Conservation (phyloP, 2,329 filamentous ascomycete genomes). For the Aureobasidium mangrovei region DNA sequence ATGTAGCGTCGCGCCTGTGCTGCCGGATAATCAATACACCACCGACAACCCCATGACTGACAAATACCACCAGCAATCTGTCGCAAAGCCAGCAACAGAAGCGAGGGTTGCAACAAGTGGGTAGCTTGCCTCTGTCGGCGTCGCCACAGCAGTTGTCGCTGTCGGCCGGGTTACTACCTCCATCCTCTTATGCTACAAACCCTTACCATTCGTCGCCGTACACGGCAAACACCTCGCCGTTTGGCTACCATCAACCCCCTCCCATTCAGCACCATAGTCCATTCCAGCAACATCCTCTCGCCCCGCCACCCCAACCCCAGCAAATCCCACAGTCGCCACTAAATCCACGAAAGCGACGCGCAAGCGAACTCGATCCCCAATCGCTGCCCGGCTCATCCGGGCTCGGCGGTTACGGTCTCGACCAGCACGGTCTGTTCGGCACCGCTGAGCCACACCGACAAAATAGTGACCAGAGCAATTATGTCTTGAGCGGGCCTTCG, state of each 20-base stretch:
- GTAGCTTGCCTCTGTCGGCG: constrained; percentile 5
- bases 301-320: constrained; percentile 25
- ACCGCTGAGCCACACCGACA: constrained; percentile 15
- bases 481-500: constrained; percentile 3
- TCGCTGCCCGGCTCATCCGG: constrained; percentile 23
- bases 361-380: constrained; percentile 26
- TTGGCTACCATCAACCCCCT: constrained; percentile 18
- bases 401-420: constrained; percentile 24
- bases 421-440: constrained; percentile 19
- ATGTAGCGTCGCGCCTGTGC: constrained; percentile 12
- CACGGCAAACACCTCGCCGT: constrained; percentile 29
- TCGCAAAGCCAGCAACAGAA: constrained; percentile 12
- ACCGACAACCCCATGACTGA: constrained; percentile 1
- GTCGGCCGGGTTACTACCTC: constrained; percentile 5
- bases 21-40: background rate
- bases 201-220: constrained; percentile 25
- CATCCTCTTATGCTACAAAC: constrained; percentile 13
- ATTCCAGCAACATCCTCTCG: constrained; percentile 34
- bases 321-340: constrained; percentile 26
- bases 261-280: constrained; percentile 25
- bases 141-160: constrained; percentile 10
- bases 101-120: constrained; percentile 11
- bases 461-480: constrained; percentile 1
- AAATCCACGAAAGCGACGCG: constrained; percentile 29
- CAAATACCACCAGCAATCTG: constrained; percentile 5